Evolutionary conservation across 2,329 filamentous ascomycete genomes (phyloP).

Genomic region (Aspergillus awamori): DNA sequence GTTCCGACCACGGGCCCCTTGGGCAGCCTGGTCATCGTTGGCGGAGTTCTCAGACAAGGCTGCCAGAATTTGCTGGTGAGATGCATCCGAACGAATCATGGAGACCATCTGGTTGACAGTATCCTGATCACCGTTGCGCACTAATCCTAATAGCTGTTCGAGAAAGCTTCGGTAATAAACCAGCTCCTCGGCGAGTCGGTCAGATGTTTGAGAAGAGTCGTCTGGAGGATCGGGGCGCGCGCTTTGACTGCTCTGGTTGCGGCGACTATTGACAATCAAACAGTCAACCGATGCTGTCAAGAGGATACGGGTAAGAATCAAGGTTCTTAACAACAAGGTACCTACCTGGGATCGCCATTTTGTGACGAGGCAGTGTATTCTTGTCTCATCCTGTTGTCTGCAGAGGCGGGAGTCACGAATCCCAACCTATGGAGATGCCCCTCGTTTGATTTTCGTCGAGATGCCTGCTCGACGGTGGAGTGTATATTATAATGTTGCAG

Average conservation of each 20-base stretch:
- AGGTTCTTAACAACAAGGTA: background rate
- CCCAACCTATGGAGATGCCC: background rate
- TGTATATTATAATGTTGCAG: background rate
- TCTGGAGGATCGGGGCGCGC: conserved; percentile 7
- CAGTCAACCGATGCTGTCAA: background rate
- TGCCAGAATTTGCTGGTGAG: conserved; percentile 29
- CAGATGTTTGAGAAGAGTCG: conserved; percentile 1
- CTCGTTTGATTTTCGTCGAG: background rate
- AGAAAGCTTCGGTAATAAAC: conserved; percentile 33
- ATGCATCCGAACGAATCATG: conserved; percentile 34
- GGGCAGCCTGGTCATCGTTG: background rate
- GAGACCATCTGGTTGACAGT: conserved; percentile 28
- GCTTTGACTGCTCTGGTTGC: conserved; percentile 8
- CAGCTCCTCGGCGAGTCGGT: conserved; percentile 12
- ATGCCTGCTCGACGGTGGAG: background rate
- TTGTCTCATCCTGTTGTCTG: background rate
- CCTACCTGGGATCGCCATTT: background rate
- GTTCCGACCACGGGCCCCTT: background rate
- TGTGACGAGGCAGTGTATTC: background rate
- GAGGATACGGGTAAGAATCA: background rate
- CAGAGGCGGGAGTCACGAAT: background rate
- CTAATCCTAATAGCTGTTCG: conserved; percentile 27
- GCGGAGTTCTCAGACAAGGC: conserved; percentile 20
- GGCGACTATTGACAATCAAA: conserved; percentile 10
- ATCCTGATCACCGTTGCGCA: conserved; percentile 28